Percentiles rank a stretch among this genome's conserved stretches.
phyloP scores from a whole-genome alignment of 2,329 filamentous ascomycete genomes.

The Juglanconis sp. region DNA sequence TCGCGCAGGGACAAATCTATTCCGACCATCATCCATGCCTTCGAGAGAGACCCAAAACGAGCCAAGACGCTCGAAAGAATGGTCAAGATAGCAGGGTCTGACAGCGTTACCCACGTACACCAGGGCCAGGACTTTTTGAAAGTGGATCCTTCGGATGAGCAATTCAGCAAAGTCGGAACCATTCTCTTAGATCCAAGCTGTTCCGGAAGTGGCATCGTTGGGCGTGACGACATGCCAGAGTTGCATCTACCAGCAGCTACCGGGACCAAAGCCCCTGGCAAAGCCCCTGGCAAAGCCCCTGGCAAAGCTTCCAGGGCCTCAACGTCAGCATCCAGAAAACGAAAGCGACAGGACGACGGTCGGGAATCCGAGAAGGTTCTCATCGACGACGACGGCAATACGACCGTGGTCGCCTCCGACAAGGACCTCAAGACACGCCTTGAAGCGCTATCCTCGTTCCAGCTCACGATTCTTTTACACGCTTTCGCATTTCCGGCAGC shows the following conservation, averaged over 20 bases:
- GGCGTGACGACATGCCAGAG: constrained; percentile 73
- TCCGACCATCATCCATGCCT: constrained; percentile 62
- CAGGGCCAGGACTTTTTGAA: constrained; percentile 79
- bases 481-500: constrained; percentile 79
- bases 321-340: constrained; percentile 35
- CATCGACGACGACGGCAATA: constrained; percentile 55
- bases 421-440: constrained; percentile 63
- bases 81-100: constrained; percentile 73
- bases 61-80: constrained; percentile 79
- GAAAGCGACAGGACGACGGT: constrained; percentile 40
- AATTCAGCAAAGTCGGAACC: constrained; percentile 69
- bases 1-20: constrained; percentile 35
- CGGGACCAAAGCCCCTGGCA: constrained; percentile 11
- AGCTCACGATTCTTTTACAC: constrained; percentile 77
- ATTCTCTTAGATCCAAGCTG: constrained; percentile 91
- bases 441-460: constrained; percentile 73
- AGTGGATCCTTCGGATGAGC: constrained; percentile 60
- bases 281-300: constrained; percentile 18
- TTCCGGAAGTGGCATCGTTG: constrained; percentile 91
- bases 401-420: constrained; percentile 49
- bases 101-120: constrained; percentile 63
- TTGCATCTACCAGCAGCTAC: constrained; percentile 54
- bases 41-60: constrained; percentile 71
- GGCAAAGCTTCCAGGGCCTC: constrained; percentile 17
- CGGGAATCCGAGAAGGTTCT: constrained; percentile 32